phyloP scores from a whole-genome alignment of 805 yeast genomes.

The Limtongia smithiae region DNA sequence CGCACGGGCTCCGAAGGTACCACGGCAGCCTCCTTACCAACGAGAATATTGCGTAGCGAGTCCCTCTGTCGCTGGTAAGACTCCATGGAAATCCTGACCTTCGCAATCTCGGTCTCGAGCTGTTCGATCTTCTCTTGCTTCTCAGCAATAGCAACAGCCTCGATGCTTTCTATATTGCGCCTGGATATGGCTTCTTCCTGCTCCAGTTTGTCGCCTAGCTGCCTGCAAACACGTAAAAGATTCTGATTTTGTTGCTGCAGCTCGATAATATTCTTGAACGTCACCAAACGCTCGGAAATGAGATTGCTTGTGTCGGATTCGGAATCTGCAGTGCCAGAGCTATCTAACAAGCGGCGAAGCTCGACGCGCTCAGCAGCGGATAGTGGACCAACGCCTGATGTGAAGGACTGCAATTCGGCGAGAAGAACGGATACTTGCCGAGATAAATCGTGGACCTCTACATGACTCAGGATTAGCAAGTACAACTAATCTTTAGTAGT shows the following conservation, averaged over 20 bases:
- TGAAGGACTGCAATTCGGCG: slow-evolving; percentile 54
- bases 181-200: slow-evolving; percentile 46
- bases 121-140: slow-evolving; percentile 37
- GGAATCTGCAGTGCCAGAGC: slow-evolving; percentile 32
- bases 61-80: slow-evolving; percentile 67
- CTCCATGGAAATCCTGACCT: slow-evolving; percentile 49
- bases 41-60: slow-evolving; percentile 46
- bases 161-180: slow-evolving; percentile 30
- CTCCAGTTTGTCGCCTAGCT: slow-evolving; percentile 69
- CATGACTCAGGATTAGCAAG: slow-evolving; percentile 42
- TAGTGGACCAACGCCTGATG: slow-evolving; percentile 58
- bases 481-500: slow-evolving; percentile 39
- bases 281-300: slow-evolving; percentile 69
- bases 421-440: slow-evolving; percentile 76
- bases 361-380: slow-evolving; percentile 60
- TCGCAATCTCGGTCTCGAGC: slow-evolving; percentile 40
- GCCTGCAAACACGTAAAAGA: slow-evolving; percentile 62
- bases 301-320: slow-evolving; percentile 67
- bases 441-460: slow-evolving; percentile 66
- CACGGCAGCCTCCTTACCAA: neutral
- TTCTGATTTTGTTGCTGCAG: slow-evolving; percentile 73
- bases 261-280: slow-evolving; percentile 63
- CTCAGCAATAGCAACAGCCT: slow-evolving; percentile 37
- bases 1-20: neutral
- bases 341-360: slow-evolving; percentile 40